phyloP scores from a whole-genome alignment of 345 rosid genomes.

The Aurinia saxatilis region DNA sequence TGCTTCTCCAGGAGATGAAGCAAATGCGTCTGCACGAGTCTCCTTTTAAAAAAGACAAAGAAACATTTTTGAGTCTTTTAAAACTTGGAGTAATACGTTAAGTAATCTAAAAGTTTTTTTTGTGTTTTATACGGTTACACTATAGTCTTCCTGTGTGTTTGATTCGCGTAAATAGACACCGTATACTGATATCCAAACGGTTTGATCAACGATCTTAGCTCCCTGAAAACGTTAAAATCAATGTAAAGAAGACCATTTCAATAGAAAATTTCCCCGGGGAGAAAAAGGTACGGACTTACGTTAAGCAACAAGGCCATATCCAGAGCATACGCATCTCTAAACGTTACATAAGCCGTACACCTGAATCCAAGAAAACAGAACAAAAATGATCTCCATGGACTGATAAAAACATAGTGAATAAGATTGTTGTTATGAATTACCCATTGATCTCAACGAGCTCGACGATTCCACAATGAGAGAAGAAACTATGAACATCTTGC shows the following conservation, averaged over 20 bases:
- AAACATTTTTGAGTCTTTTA: not conserved
- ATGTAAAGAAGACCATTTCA: not conserved
- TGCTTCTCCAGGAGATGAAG: slow-evolving; percentile 62
- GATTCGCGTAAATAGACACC: slow-evolving; percentile 52
- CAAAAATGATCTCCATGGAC: not conserved
- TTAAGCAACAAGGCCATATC: slow-evolving; percentile 82
- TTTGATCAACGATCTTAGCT: slow-evolving; percentile 71
- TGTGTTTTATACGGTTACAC: slow-evolving; percentile 27
- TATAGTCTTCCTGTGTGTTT: slow-evolving; percentile 30
- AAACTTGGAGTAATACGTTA: not conserved
- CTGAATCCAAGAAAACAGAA: slow-evolving; percentile 33
- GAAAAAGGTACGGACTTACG: slow-evolving; percentile 38
- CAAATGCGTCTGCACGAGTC: slow-evolving; percentile 34
- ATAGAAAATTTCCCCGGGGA: not conserved
- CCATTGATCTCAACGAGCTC: slow-evolving; percentile 65
- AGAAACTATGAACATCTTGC: slow-evolving; percentile 62
- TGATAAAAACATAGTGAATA: no score
- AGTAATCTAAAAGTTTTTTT: not conserved
- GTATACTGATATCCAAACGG: slow-evolving; percentile 54
- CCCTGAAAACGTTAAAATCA: slow-evolving; percentile 48
- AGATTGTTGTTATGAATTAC: slow-evolving; percentile 26
- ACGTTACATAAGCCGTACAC: slow-evolving; percentile 73
- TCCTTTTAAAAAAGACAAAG: slow-evolving; percentile 28
- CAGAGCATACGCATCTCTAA: slow-evolving; percentile 60
- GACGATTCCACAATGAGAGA: slow-evolving; percentile 61